These are phyloP conservation scores for Amanita rimosa DNA, from an alignment of 768 basidiomycete genomes.

Conservation along the genomic window DNA sequence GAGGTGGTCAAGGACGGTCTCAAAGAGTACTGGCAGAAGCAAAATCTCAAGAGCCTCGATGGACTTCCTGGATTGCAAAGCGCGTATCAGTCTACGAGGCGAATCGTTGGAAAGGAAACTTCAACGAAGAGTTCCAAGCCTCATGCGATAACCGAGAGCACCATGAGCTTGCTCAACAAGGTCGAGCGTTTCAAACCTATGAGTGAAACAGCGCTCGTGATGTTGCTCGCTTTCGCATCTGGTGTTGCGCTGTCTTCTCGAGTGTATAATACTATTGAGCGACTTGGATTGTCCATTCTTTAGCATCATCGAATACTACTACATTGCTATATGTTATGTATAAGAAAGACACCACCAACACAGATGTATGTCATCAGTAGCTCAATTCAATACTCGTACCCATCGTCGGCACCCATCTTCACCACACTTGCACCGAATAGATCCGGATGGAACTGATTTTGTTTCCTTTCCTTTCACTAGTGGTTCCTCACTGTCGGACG, in stretches of 20 bases:
- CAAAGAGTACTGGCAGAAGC: conserved; percentile 40
- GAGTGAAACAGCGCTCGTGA: neutral
- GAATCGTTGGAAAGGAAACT: neutral
- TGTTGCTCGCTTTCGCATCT: neutral
- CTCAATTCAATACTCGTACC: conserved; percentile 11
- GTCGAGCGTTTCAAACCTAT: neutral
- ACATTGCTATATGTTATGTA: too few relatives aligned
- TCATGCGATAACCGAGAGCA: too few relatives aligned
- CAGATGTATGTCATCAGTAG: too few relatives aligned
- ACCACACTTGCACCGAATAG: conserved; percentile 26
- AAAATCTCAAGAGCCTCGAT: conserved; percentile 43
- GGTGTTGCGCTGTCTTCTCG: neutral
- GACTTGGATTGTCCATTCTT: neutral
- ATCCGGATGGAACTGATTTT: conserved; percentile 19
- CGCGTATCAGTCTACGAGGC: neutral
- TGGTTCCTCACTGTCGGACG: neutral
- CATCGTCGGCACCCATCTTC: conserved; percentile 25
- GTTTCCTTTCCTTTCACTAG: conserved; percentile 7
- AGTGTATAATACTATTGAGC: neutral
- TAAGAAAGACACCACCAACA: too few relatives aligned
- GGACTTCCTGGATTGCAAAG: conserved; percentile 31
- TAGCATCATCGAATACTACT: neutral
- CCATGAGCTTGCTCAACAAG: too few relatives aligned
- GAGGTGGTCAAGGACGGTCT: conserved; percentile 28
- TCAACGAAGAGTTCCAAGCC: neutral